Conservation (phyloP, 129 eudicot genomes). For the Tagetes erecta region DNA sequence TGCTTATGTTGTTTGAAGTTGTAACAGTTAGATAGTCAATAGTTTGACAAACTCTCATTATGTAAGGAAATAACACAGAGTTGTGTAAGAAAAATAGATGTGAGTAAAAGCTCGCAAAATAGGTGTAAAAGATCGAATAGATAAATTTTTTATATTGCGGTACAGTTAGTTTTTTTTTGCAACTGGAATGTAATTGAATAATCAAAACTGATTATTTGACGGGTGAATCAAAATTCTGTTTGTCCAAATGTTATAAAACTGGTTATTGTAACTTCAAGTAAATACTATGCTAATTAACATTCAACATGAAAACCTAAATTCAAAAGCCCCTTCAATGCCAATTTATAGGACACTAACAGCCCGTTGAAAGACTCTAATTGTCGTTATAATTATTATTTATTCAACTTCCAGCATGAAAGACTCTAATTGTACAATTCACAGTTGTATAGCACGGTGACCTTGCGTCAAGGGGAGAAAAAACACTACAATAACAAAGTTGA, state of each 20-base stretch:
- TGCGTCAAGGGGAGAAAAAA: slow-evolving; percentile 98
- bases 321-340: neutral
- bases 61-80: neutral
- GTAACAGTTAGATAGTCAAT: neutral
- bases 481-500: slow-evolving; percentile 98
- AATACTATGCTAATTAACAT: too few relatives aligned
- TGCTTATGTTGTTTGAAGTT: neutral
- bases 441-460: slow-evolving; percentile 95
- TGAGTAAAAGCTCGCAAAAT: neutral
- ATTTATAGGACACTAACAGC: too few relatives aligned
- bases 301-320: neutral
- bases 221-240: neutral
- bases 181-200: neutral
- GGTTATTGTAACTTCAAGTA: neutral
- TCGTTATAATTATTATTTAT: neutral
- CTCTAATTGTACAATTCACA: slow-evolving; percentile 42
- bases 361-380: too few relatives aligned
- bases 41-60: neutral
- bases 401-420: neutral
- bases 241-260: neutral
- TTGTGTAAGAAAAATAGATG: neutral
- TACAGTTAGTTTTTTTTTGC: too few relatives aligned
- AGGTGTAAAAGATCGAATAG: neutral
- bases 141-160: too few relatives aligned
- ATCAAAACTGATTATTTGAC: neutral